A percentile compares a stretch with the other conserved stretches of the same genome.
Conservation (phyloP, 441 rosid species). For the Adansonia grandidieri region DNA sequence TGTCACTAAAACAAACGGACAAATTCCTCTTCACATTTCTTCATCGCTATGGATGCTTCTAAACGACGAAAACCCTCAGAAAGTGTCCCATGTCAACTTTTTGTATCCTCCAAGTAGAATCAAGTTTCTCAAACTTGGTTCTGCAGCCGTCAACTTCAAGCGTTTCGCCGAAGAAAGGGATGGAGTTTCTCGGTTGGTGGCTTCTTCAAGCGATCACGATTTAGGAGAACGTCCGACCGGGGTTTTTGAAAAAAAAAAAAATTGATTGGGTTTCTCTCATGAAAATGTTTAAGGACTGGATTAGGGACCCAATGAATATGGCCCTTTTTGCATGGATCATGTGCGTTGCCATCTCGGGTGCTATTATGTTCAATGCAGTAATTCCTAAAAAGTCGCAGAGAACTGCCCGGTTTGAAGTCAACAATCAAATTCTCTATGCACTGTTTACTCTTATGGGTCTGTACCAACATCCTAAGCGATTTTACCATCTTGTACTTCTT, state of each 20-base stretch:
- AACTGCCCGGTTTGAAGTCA: conserved; percentile 88
- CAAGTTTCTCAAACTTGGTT: conserved; percentile 58
- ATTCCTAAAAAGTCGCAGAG: conserved; percentile 68
- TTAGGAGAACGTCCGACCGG: conserved; percentile 60
- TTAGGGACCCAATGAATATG: conserved; percentile 77
- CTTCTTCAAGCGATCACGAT: conserved; percentile 46
- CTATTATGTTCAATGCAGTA: conserved; percentile 71
- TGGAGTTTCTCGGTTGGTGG: conserved; percentile 63
- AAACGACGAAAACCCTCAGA: conserved; percentile 36
- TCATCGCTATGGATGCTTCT: conserved; percentile 53
- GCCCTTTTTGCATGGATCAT: conserved; percentile 75
- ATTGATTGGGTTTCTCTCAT: conserved; percentile 60
- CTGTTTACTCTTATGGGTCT: conserved; percentile 89
- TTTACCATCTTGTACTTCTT: conserved; percentile 79
- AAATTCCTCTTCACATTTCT: conserved; percentile 47
- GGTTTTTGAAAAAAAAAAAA: conserved; percentile 50
- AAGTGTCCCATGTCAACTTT: conserved; percentile 30
- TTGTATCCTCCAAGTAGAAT: conserved; percentile 40
- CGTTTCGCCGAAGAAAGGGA: conserved; percentile 67
- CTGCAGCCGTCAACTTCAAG: conserved; percentile 71
- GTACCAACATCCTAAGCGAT: conserved; percentile 85
- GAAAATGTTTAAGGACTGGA: conserved; percentile 72
- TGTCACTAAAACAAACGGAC: conserved; percentile 31
- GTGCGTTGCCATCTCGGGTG: conserved; percentile 83
- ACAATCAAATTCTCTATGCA: conserved; percentile 89